These are phyloP conservation scores for Paecilomyces fulvus DNA, from an alignment of 2,329 filamentous ascomycete genomes.

Conservation along the genomic window DNA sequence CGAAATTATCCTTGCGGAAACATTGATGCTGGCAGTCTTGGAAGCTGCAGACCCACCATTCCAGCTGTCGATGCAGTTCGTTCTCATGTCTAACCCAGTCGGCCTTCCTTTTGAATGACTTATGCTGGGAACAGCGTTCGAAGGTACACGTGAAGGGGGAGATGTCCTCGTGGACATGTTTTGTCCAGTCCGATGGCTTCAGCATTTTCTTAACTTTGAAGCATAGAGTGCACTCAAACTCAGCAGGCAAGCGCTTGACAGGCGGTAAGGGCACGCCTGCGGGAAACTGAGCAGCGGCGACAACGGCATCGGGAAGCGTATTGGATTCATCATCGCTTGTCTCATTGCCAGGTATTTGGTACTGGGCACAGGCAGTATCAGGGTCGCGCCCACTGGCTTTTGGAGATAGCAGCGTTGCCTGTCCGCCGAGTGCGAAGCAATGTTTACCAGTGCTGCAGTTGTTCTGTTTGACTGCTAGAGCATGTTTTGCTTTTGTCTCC, in stretches of 20 bases:
- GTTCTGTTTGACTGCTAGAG: constrained; percentile 46
- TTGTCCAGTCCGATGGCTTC: constrained; percentile 94
- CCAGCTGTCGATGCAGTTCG: constrained; percentile 78
- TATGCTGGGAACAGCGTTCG: constrained; percentile 69
- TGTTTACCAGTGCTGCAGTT: constrained; percentile 54
- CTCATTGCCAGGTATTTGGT: constrained; percentile 48
- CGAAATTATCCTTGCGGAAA: constrained; percentile 83
- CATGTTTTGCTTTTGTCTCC: constrained; percentile 61
- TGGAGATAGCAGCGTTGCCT: constrained; percentile 52
- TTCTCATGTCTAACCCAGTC: constrained; percentile 95
- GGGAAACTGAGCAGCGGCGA: constrained; percentile 68
- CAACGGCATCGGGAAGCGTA: constrained; percentile 57
- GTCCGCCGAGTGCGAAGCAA: constrained; percentile 62
- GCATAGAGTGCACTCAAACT: constrained; percentile 85
- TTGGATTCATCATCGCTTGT: constrained; percentile 57
- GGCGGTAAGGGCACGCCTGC: constrained; percentile 74
- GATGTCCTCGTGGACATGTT: constrained; percentile 89
- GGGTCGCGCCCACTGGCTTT: constrained; percentile 45
- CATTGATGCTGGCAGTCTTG: constrained; percentile 74
- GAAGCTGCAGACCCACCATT: constrained; percentile 83
- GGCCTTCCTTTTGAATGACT: constrained; percentile 90
- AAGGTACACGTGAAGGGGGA: constrained; percentile 92
- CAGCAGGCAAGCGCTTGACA: constrained; percentile 65
- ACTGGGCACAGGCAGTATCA: constrained; percentile 48
- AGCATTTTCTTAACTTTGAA: constrained; percentile 76